These are phyloP conservation scores for Protomyces lactucae-debilis DNA, from an alignment of 1,139 yeast genomes.

Conservation along the genomic window DNA sequence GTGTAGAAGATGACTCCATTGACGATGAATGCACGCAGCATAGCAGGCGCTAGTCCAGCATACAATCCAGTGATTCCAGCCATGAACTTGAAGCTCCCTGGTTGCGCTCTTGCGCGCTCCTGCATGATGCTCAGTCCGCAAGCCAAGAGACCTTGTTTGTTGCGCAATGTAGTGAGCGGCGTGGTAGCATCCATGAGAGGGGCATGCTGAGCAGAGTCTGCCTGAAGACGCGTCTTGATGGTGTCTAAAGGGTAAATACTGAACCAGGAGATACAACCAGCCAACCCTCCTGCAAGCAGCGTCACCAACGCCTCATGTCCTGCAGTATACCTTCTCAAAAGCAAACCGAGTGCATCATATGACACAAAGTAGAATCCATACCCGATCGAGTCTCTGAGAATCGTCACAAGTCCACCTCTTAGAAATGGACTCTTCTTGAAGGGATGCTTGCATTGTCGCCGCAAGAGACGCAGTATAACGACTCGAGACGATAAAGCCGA, in stretches of 20 bases:
- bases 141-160: neutral
- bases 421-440: constrained; percentile 32
- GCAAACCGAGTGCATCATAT: neutral
- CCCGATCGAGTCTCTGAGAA: constrained; percentile 33
- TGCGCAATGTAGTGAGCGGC: too few species aligned
- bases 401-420: constrained; percentile 32
- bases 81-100: constrained; percentile 4
- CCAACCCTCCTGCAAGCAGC: constrained; percentile 34
- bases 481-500: constrained; percentile 25
- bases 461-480: constrained; percentile 24
- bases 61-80: constrained; percentile 32
- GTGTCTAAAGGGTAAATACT: constrained; percentile 35
- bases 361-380: constrained; percentile 33
- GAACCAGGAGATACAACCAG: constrained; percentile 35
- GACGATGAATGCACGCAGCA: constrained; percentile 34
- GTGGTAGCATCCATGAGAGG: neutral
- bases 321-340: neutral
- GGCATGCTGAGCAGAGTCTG: constrained; percentile 7
- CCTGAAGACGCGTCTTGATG: constrained; percentile 34
- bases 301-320: constrained; percentile 18
- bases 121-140: neutral
- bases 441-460: constrained; percentile 30
- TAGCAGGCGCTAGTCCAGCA: constrained; percentile 31
- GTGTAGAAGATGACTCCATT: constrained; percentile 34
- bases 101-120: constrained; percentile 16